Conservation (phyloP, 352 stramenopile species). For the Globisporangium polare region DNA sequence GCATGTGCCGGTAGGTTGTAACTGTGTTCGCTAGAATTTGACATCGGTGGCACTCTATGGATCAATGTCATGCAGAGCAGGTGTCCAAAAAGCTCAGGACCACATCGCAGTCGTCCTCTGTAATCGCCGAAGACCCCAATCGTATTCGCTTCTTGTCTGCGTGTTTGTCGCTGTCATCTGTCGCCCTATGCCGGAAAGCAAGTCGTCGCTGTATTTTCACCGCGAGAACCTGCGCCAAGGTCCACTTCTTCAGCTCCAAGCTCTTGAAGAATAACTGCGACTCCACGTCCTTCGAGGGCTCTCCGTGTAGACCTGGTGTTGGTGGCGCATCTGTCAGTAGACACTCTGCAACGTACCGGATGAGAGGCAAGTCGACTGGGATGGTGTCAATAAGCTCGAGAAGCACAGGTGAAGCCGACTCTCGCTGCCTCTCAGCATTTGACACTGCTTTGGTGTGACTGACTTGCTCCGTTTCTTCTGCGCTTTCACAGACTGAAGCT, state of each 20-base stretch:
- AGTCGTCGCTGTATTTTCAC: conserved; percentile 23
- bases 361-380: conserved; percentile 14
- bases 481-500: background rate
- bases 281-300: conserved; percentile 10
- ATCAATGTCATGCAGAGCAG: background rate
- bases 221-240: conserved; percentile 21
- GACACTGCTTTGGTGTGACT: no score
- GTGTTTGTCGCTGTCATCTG: background rate
- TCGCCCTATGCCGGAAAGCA: background rate
- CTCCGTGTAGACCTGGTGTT: background rate
- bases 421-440: background rate
- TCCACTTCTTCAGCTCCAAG: conserved; percentile 21
- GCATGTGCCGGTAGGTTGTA: conserved; percentile 2
- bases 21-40: background rate
- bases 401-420: background rate
- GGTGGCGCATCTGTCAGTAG: background rate
- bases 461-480: background rate
- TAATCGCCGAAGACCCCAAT: background rate
- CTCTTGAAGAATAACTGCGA: conserved; percentile 24
- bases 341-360: conserved; percentile 21
- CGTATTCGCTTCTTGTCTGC: background rate
- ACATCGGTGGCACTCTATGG: background rate
- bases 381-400: conserved; percentile 7
- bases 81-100: conserved; percentile 15
- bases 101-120: conserved; percentile 1